phyloP scores from a whole-genome alignment of 2,329 filamentous ascomycete species.

The Xylariaceae sp. region DNA sequence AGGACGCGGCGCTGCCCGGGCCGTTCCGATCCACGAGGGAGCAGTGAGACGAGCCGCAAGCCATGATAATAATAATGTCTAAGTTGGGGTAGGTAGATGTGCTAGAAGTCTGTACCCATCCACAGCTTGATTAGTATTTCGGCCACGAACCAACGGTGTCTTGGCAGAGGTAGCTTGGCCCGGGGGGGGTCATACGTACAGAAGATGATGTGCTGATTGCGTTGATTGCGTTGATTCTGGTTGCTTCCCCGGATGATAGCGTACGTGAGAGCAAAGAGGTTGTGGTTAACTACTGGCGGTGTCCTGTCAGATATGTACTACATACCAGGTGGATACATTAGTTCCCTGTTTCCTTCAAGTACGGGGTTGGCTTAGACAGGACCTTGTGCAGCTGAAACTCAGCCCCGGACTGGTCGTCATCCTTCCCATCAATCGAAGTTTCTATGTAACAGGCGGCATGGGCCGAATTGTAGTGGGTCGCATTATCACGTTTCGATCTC shows the following conservation, averaged over 20 bases:
- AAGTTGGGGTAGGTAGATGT: background rate
- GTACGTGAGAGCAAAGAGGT: background rate
- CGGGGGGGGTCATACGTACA: background rate
- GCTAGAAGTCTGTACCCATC: background rate
- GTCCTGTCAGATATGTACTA: background rate
- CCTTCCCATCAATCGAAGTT: background rate
- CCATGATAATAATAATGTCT: constrained; percentile 36
- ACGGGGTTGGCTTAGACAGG: background rate
- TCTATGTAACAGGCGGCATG: background rate
- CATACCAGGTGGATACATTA: background rate
- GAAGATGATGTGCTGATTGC: background rate
- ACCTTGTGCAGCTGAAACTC: background rate
- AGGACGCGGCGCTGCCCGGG: constrained; percentile 52
- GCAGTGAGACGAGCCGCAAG: constrained; percentile 38
- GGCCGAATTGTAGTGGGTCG: background rate
- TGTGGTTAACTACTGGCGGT: background rate
- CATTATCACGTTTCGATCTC: too few relatives aligned
- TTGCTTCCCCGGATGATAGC: background rate
- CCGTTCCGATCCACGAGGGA: constrained; percentile 46
- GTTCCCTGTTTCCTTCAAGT: background rate
- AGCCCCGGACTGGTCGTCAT: background rate
- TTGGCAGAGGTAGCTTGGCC: background rate
- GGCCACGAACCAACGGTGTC: background rate
- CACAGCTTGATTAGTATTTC: background rate
- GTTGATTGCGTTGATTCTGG: background rate